Conservation (phyloP, 352 stramenopile genomes). For the Phytophthora pseudosyringae region DNA sequence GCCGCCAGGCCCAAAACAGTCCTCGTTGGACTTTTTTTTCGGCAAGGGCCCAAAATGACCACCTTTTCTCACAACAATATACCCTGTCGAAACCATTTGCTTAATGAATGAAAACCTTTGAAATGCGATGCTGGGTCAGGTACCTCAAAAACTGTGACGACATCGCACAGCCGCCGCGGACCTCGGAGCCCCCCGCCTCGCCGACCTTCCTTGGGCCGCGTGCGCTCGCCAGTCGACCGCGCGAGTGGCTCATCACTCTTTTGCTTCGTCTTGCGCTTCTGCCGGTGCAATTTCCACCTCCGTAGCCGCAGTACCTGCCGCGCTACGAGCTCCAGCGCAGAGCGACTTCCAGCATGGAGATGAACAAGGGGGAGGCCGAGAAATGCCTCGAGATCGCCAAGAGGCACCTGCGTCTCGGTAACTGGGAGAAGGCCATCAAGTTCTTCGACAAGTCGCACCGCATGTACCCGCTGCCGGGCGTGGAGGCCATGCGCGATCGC, state of each 20-base stretch:
- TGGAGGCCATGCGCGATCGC: conserved; percentile 81
- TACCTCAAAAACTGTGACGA: conserved; percentile 26
- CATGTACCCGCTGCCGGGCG: conserved; percentile 88
- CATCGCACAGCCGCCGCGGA: conserved; percentile 14
- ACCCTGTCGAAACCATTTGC: conserved; percentile 6
- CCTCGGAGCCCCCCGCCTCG: conserved; percentile 10
- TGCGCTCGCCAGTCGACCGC: neutral
- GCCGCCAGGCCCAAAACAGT: conserved; percentile 41
- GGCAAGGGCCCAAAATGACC: conserved; percentile 44
- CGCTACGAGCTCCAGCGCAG: conserved; percentile 5
- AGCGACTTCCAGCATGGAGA: conserved; percentile 69
- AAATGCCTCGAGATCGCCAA: conserved; percentile 92
- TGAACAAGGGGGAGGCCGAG: conserved; percentile 93
- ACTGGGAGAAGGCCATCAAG: conserved; percentile 90
- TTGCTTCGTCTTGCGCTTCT: conserved; percentile 15
- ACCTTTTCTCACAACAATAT: conserved; percentile 6
- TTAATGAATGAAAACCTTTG: neutral
- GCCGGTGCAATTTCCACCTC: conserved; percentile 9
- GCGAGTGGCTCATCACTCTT: conserved; percentile 2
- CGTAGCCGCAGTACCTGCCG: conserved; percentile 9
- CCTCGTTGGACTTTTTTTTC: conserved; percentile 59
- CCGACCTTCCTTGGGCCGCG: neutral
- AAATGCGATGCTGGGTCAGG: conserved; percentile 19
- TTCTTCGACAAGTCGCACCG: conserved; percentile 93
- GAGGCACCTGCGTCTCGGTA: conserved; percentile 84